Evolutionary conservation across 768 basidiomycete genomes (phyloP).

Genomic region (Dioszegia crocea): DNA sequence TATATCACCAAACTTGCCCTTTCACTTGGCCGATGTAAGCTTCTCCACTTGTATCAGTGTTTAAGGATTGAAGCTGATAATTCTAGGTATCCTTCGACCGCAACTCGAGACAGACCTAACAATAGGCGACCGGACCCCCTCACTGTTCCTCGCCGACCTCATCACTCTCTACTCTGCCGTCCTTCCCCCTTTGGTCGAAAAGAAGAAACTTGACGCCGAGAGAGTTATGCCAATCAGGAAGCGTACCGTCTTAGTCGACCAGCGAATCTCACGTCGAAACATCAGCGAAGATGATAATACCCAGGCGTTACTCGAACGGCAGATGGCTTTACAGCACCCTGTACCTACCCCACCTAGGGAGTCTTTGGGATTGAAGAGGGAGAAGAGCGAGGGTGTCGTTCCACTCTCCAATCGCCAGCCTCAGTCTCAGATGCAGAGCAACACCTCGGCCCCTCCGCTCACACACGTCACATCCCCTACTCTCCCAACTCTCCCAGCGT

Average conservation of each 20-base stretch:
- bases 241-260: constrained; percentile 79
- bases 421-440: neutral
- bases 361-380: neutral
- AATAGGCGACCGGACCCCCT: constrained; percentile 84
- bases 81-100: constrained; percentile 71
- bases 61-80: constrained; percentile 12
- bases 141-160: constrained; percentile 77
- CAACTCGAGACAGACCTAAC: constrained; percentile 76
- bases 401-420: neutral
- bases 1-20: constrained; percentile 83
- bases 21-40: constrained; percentile 78
- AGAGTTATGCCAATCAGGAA: constrained; percentile 77
- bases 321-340: constrained; percentile 55
- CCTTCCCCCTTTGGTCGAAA: constrained; percentile 73
- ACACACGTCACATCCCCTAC: too few species aligned
- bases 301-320: constrained; percentile 64
- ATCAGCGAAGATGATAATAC: constrained; percentile 69
- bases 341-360: constrained; percentile 36
- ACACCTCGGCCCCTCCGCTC: too few species aligned
- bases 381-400: neutral
- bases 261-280: constrained; percentile 74
- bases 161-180: constrained; percentile 68
- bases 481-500: neutral
- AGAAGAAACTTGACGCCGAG: constrained; percentile 82
- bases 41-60: neutral